phyloP scores from a whole-genome alignment of 2,329 filamentous ascomycete genomes.

The Colletotrichum tamarilloi region DNA sequence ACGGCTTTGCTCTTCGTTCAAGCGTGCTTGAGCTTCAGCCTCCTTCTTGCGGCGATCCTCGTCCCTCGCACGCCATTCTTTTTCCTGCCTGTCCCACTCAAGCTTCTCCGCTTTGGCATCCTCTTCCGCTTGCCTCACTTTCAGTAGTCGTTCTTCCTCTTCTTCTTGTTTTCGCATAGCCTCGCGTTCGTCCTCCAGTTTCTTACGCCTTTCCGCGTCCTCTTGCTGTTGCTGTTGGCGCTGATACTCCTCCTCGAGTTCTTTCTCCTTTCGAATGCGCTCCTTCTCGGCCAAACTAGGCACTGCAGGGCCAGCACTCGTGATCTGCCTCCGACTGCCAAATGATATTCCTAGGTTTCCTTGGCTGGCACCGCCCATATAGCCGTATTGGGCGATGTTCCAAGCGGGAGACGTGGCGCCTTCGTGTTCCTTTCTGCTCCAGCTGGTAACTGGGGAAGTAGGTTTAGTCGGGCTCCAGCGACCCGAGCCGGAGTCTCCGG shows the following conservation, averaged over 20 bases:
- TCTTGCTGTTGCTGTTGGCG: conserved; percentile 63
- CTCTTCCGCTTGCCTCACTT: conserved; percentile 69
- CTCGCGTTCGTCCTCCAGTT: conserved; percentile 67
- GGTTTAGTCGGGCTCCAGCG: conserved; percentile 74
- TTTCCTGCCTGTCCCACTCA: conserved; percentile 83
- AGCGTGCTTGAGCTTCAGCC: conserved; percentile 73
- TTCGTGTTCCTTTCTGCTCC: conserved; percentile 89
- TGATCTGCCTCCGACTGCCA: conserved; percentile 92
- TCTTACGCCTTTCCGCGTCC: conserved; percentile 63
- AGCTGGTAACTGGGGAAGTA: conserved; percentile 77
- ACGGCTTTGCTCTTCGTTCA: conserved; percentile 74
- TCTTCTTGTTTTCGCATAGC: conserved; percentile 73
- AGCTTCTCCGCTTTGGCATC: conserved; percentile 76
- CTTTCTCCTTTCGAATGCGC: conserved; percentile 67
- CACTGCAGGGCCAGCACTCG: conserved; percentile 80
- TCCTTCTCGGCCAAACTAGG: conserved; percentile 89
- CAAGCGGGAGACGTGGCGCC: conserved; percentile 86
- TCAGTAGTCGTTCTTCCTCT: conserved; percentile 69
- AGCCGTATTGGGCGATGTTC: conserved; percentile 99
- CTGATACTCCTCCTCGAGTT: conserved; percentile 70
- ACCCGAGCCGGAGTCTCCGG: conserved; percentile 65
- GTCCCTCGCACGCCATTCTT: conserved; percentile 81
- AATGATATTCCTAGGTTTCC: conserved; percentile 95
- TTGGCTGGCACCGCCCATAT: conserved; percentile 97
- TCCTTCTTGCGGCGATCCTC: conserved; percentile 79